phyloP scores from a whole-genome alignment of 1,284 basidiomycete species.

The Rhizoctonia solani region DNA sequence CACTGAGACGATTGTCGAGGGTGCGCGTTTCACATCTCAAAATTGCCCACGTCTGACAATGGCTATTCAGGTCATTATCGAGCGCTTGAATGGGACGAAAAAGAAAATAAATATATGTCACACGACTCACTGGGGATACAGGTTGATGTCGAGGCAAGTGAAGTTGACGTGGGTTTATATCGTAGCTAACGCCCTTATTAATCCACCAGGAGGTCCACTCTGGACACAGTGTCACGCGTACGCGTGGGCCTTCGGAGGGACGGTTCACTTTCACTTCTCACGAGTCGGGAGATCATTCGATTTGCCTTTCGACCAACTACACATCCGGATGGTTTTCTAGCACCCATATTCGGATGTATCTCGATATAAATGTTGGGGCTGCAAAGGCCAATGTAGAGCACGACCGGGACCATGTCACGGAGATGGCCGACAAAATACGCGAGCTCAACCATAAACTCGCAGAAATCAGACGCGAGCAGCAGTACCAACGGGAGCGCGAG shows the following conservation, averaged over 20 bases:
- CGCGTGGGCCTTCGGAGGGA: conserved; percentile 85
- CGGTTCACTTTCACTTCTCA: conserved; percentile 98
- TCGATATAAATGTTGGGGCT: conserved; percentile 90
- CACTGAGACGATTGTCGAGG: conserved; percentile 95
- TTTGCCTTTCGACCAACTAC: conserved; percentile 91
- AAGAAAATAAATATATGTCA: conserved; percentile 66
- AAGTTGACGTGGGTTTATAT: conserved; percentile 36
- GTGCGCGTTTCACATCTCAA: conserved; percentile 50
- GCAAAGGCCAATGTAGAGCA: conserved; percentile 81
- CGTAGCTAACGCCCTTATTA: conserved; percentile 25
- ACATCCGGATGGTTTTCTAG: conserved; percentile 80
- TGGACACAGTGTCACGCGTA: conserved; percentile 78
- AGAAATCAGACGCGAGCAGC: conserved; percentile 93
- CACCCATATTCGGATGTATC: conserved; percentile 91
- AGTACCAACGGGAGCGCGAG: conserved; percentile 96
- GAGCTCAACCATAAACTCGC: conserved; percentile 93
- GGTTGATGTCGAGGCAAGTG: conserved; percentile 85
- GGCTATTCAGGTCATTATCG: conserved; percentile 77
- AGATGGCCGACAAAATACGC: conserved; percentile 82
- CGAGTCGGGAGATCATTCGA: conserved; percentile 94
- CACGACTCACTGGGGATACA: conserved; percentile 85
- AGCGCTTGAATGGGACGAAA: conserved; percentile 88
- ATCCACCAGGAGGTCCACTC: conserved; percentile 71
- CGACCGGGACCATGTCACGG: conserved; percentile 85
- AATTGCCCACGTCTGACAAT: not conserved